Evolutionary conservation across 139 green algal genomes (phyloP).

Genomic region (Picochlorum sp.): DNA sequence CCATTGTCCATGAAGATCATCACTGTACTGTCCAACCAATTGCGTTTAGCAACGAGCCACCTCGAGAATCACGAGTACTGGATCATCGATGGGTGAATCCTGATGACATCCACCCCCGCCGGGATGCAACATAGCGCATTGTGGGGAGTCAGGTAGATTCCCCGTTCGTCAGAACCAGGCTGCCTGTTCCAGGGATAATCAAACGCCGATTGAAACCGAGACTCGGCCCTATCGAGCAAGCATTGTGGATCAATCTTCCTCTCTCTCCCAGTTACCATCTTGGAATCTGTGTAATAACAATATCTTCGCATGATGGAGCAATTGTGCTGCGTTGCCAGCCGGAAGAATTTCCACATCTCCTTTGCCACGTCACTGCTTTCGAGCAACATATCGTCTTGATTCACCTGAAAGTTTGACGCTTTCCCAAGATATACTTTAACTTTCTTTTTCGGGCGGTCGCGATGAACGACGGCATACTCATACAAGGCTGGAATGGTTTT

Average conservation of each 20-base stretch:
- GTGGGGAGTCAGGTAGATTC: not conserved
- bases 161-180: not conserved
- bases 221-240: not conserved
- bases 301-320: not conserved
- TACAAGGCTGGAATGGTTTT: not conserved
- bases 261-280: not conserved
- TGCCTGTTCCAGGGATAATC: slow-evolving; percentile 1
- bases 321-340: not conserved
- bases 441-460: not conserved
- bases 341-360: not conserved
- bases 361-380: not conserved
- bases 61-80: no score
- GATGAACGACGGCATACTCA: not conserved
- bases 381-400: not conserved
- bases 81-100: not conserved
- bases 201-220: not conserved
- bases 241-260: not conserved
- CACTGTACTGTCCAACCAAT: no score
- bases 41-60: no score
- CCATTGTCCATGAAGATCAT: no score
- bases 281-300: not conserved
- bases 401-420: not conserved
- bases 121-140: slow-evolving; percentile 1
- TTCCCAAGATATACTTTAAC: slow-evolving; percentile 2
- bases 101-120: not conserved